Base-by-base conservation (phyloP, 164 flowering plant species). In the Umbilicus rupestris region DNA sequence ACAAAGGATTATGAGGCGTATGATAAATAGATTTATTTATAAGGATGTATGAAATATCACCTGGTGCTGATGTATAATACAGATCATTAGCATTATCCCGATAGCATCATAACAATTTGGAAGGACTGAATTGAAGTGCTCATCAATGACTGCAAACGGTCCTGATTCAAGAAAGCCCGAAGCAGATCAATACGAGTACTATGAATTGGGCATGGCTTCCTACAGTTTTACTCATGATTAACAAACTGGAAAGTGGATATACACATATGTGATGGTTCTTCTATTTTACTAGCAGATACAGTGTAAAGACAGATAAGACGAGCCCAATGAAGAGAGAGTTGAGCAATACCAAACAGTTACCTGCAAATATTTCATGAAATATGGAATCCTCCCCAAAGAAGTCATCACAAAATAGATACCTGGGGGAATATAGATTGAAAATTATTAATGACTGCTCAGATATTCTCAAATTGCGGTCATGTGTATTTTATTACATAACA, bases 21-120 rank as follows among this genome's bases (percentile, higher is more conserved):
- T 11, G 31, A 7, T 62, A 45, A 24, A 33, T 33, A 37, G 62
- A 30, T 14, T 50, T 24, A 39, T n/a, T 52, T 12, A 6, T 20
- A 66, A 8, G 35, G 14, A 24, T 62, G 45, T 60, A 67, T 5
- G 35, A 19, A 33, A 65, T 29, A 44, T 50, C 73, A 91, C 97
- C 97, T 85, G 99, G 74, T 95, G 96, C 72, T 91, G 96, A 73
- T 88, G 93, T 73, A 87, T 79, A 47, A 95, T 86, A 67, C 90
- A 90, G 65, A 95, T 95, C 99, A 95, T 95, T 68, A 92, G 89
- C 99, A 92, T 92, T 62, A 95, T 72, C 46, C 99, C 99, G 71
- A 92, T 89, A 62, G 99, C 99, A 87, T 95, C 99, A 73, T 76
- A 92, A 79, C 82, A 87, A 80, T 89, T 92, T 62, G 92, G 84